These are phyloP conservation scores for Boechera divaricarpa DNA, from an alignment of 345 rosid species.

Conservation along the genomic window DNA sequence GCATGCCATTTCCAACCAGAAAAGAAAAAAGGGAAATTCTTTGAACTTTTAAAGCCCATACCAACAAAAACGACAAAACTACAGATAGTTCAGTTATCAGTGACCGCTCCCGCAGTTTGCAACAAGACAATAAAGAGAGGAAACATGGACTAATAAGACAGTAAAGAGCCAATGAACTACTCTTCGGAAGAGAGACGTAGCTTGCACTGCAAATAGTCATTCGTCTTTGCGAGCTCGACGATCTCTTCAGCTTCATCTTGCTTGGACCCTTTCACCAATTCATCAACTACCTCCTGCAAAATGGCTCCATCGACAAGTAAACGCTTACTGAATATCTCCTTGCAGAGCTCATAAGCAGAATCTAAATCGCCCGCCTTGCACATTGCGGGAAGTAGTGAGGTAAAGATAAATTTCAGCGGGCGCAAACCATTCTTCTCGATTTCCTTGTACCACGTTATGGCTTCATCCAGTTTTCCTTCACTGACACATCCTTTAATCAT, in stretches of 20 bases:
- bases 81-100: conserved; percentile 18
- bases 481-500: conserved; percentile 60
- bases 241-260: conserved; percentile 60
- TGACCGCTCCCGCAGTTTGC: conserved; percentile 24
- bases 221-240: conserved; percentile 52
- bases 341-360: conserved; percentile 56
- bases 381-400: conserved; percentile 52
- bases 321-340: conserved; percentile 45
- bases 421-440: conserved; percentile 45
- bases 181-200: conserved; percentile 41
- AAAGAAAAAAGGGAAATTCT: background rate
- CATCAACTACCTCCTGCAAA: conserved; percentile 59
- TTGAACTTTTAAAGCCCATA: background rate
- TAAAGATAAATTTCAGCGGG: conserved; percentile 46
- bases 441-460: conserved; percentile 55
- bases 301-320: conserved; percentile 34
- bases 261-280: conserved; percentile 57
- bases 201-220: conserved; percentile 44
- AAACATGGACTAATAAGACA: conserved; percentile 26
- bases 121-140: conserved; percentile 9
- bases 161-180: conserved; percentile 16
- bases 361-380: conserved; percentile 62
- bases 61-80: conserved; percentile 8
- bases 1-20: background rate
- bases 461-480: conserved; percentile 55